phyloP scores from a whole-genome alignment of 352 stramenopile species.

The Pythium aphanidermatum region DNA sequence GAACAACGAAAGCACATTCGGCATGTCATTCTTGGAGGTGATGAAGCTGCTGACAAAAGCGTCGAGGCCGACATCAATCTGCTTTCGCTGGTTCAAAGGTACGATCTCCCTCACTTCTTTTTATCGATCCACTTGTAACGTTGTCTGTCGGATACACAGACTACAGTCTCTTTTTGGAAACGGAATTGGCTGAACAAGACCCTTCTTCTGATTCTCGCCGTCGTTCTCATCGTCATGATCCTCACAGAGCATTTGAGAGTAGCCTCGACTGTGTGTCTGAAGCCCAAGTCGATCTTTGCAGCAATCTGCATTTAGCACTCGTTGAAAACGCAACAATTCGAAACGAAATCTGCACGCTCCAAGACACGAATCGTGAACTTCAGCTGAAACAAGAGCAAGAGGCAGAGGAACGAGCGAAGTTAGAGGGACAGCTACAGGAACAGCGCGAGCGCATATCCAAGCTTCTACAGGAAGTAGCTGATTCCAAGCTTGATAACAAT shows the following conservation, averaged over 20 bases:
- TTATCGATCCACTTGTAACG: background rate
- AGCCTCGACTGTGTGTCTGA: conserved; percentile 53
- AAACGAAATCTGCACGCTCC: conserved; percentile 49
- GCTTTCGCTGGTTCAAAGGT: conserved; percentile 77
- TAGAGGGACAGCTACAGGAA: conserved; percentile 31
- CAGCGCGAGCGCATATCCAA: conserved; percentile 32
- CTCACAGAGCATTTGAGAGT: conserved; percentile 32
- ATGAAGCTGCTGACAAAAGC: conserved; percentile 50
- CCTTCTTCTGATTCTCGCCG: conserved; percentile 3
- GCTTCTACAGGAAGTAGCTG: conserved; percentile 35
- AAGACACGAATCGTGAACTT: conserved; percentile 46
- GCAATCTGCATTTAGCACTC: conserved; percentile 55
- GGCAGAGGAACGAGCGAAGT: conserved; percentile 22
- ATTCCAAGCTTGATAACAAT: conserved; percentile 29
- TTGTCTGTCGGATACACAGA: conserved; percentile 20
- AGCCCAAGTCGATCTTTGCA: conserved; percentile 54
- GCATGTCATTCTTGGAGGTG: conserved; percentile 37
- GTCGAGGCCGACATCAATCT: conserved; percentile 58
- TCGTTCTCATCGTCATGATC: conserved; percentile 16
- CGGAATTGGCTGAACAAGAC: conserved; percentile 37
- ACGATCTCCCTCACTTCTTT: too few relatives aligned
- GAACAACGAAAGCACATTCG: conserved; percentile 78
- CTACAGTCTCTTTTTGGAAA: conserved; percentile 72
- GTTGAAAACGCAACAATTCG: conserved; percentile 74
- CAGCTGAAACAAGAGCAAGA: conserved; percentile 24